Conservation (phyloP, 192 early-diverging fungal genomes). For the Allomyces macrogynus region DNA sequence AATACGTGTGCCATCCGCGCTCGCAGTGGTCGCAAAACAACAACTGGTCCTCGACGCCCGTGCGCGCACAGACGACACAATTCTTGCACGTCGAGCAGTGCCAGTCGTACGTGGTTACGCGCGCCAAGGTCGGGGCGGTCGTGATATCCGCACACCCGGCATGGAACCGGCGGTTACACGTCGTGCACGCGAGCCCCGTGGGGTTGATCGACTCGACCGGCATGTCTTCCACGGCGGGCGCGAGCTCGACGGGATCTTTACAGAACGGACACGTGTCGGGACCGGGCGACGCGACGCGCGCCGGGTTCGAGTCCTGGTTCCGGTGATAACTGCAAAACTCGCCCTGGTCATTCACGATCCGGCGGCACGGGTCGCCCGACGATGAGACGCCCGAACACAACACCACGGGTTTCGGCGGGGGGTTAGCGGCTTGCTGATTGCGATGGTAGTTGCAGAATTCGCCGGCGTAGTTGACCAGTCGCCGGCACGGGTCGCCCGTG, state of each 20-base stretch:
- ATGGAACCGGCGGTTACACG: conserved; percentile 11
- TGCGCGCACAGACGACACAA: conserved; percentile 19
- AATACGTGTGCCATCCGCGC: conserved; percentile 29
- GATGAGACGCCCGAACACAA: too few relatives aligned
- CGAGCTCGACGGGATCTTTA: too few relatives aligned
- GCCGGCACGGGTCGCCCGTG: neutral
- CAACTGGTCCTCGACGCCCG: conserved; percentile 28
- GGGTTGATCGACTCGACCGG: too few relatives aligned
- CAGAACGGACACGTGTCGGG: too few relatives aligned
- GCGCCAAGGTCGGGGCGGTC: conserved; percentile 17
- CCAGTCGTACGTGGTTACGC: conserved; percentile 23
- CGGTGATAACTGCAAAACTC: neutral
- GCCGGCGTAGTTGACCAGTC: neutral
- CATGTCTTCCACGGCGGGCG: too few relatives aligned
- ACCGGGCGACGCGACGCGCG: too few relatives aligned
- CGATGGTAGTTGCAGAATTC: neutral
- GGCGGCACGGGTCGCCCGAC: neutral
- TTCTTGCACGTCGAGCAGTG: conserved; percentile 28
- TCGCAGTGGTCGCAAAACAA: conserved; percentile 36
- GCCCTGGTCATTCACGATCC: neutral
- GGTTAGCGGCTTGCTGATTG: neutral
- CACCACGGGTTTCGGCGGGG: neutral
- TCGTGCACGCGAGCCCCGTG: neutral
- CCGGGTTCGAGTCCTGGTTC: neutral
- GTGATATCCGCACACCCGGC: conserved; percentile 23